Evolutionary conservation across 495 filamentous ascomycete genomes (phyloP), one percentile per base, ranked within the genome.

Genomic region (Aspergillus taichungensis): DNA sequence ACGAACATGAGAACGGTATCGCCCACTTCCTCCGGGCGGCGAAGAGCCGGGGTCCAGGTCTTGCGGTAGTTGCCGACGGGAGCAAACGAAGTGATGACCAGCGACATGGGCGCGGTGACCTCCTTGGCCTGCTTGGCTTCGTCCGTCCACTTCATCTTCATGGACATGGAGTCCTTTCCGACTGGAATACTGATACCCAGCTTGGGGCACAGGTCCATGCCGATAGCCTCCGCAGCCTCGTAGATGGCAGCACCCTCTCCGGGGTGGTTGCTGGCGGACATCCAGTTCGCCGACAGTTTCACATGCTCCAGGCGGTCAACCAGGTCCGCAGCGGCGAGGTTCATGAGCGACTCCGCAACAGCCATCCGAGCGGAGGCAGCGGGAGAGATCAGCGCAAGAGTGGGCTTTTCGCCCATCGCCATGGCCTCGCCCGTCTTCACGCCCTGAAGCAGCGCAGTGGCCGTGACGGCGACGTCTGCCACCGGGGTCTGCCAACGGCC

Each of bases 141-240:
- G 43, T 92, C 87, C 53, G 79, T 84, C 94, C 92, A 98, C 45
- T 87, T 85, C 68, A 92, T 90, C 72, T 95, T 96, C 92, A 98
- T 97, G 11, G 88, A 94, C 67, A 92, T 95, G 5, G 91, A 96
- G 61, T 98, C 92, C 68, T 97, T 96, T 40, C 92, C 92, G 7
- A 96, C 92, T 4, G 92, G 94, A 45, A 97, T 95, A 44, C 84
- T 87, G 52, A 97, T 79, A 13, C 87, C 88, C 31, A 97, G 74
- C 55, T 82, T 77, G 13, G 86, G 86, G 57, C 81, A 85, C 6
- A 95, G 68, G n/a, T 91, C 85, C 71, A 95, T 79, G 37, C 87
- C 88, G 51, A 95, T 89, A 6, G 92, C 90, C 60, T 94, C 79
- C 29, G 96, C 92, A 29, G 87, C 92, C 63, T 95, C 90, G 47